These are phyloP conservation scores for Pleurozium schreberi DNA, from an alignment of 225 moss, liverwort and hornwort species.

Conservation along the genomic window DNA sequence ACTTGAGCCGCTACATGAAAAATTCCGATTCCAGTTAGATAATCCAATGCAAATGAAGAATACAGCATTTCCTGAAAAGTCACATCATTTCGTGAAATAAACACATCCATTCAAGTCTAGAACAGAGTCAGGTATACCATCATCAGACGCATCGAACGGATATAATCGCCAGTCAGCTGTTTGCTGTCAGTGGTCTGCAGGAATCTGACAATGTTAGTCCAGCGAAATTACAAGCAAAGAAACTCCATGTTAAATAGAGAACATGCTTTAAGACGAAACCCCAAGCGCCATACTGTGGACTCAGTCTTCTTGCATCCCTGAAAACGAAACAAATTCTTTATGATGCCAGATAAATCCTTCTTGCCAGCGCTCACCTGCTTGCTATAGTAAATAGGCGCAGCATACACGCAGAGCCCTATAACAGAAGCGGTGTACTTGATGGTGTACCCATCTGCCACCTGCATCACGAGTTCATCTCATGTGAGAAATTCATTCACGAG, in stretches of 20 bases:
- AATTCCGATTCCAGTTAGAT: not conserved
- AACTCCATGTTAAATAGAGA: not conserved
- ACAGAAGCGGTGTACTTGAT: conserved; percentile 50
- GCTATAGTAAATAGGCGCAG: conserved; percentile 41
- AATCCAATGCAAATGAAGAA: not conserved
- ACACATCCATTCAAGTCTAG: not conserved
- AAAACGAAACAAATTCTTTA: not conserved
- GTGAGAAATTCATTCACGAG: not conserved
- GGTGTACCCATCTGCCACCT: conserved; percentile 55
- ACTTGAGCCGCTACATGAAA: not conserved
- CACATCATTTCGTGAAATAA: not conserved
- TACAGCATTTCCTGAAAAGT: not conserved
- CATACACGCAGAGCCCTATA: conserved; percentile 44
- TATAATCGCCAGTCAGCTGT: conserved; percentile 46
- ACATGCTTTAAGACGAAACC: not conserved
- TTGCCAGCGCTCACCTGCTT: conserved; percentile 21
- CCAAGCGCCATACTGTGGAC: not conserved
- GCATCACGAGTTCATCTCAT: not conserved
- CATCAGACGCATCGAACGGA: conserved; percentile 56
- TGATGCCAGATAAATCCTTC: not conserved
- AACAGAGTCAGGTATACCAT: conserved; percentile 15
- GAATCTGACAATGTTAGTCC: not conserved
- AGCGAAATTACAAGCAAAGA: not conserved
- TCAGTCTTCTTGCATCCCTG: not conserved
- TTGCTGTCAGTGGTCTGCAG: conserved; percentile 28